Evolutionary conservation across 352 stramenopile genomes (phyloP), one percentile per base, ranked within the genome.

Genomic region (Globisporangium canariense): DNA sequence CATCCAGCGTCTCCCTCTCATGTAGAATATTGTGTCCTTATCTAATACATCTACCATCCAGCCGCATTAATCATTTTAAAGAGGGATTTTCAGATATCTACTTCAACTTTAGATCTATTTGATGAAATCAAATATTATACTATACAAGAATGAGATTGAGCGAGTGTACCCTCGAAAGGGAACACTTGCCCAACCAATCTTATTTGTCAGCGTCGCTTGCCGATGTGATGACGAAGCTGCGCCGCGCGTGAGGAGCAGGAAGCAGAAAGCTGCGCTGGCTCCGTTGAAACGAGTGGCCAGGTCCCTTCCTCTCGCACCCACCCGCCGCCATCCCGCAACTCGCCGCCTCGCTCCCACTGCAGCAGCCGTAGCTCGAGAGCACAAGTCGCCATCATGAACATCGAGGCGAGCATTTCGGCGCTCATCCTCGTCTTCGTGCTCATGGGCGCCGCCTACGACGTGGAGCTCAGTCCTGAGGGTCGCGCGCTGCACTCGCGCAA

Each of bases 391-490:
- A 52, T 11, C 20, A 87, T 89, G 78, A 63, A 70, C 47, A 59
- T 83, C 14, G 70, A 83, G 58, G 67, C 68, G 1, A 64, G 66
- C 50, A 88, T 89, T 62, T 88, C 79, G 65, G 51, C 79, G 45
- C 62, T 84, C 52, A 86, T 90, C 54, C 64, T 84, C 22, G 64
- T 74, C 30, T 89, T 90, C 58, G 70, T 91, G 28, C 66, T 73
- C 61, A 70, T 73, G 43, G 74, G 80, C 47, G 73, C 77, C n/a
- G 62, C 77, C 22, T 89, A 87, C 64, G 83, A 91, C 59, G 79
- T 86, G 41, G 76, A 87, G 64, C 66, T 90, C 60, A 90, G 74
- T 63, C 71, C 69, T 41, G 70, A 86, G 22, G 77, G 77, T 22
- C 75, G 74, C 41, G 69, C 67, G 58, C 69, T 90, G 30, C 79